A percentile compares a stretch with the other conserved stretches of the same genome.
Conservation (phyloP, 2,329 filamentous ascomycete genomes). For the Fusarium liriodendri region DNA sequence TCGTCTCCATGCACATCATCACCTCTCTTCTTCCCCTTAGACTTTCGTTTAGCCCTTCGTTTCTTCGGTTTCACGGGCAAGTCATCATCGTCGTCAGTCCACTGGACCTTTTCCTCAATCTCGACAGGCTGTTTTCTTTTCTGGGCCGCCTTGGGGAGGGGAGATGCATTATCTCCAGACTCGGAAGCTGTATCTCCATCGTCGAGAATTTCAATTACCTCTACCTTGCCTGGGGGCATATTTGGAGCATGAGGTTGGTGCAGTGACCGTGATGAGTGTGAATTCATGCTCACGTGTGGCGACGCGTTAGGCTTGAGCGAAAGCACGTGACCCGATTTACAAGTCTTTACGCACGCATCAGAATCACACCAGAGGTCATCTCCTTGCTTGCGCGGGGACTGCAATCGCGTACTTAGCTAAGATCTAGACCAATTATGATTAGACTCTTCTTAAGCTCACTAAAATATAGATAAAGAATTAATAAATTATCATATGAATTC, state of each 20-base stretch:
- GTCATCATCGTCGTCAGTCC: slow-evolving; percentile 70
- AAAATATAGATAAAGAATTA: too few species aligned
- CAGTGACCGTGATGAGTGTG: not conserved
- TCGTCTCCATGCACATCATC: slow-evolving; percentile 44
- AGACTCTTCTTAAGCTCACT: too few species aligned
- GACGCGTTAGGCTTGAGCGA: slow-evolving; percentile 34
- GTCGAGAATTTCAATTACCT: slow-evolving; percentile 45
- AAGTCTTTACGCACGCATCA: not conserved
- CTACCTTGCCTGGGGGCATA: slow-evolving; percentile 25
- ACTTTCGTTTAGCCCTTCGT: slow-evolving; percentile 44
- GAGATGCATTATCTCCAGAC: slow-evolving; percentile 17
- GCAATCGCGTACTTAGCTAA: too few species aligned
- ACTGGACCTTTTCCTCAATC: slow-evolving; percentile 59
- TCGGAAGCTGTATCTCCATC: slow-evolving; percentile 38
- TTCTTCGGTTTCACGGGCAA: slow-evolving; percentile 67
- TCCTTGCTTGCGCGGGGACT: too few species aligned
- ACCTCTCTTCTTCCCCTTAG: slow-evolving; percentile 43
- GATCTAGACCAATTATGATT: too few species aligned
- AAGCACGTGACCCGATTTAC: slow-evolving; percentile 37
- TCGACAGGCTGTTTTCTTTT: slow-evolving; percentile 54
- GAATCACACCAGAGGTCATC: not conserved
- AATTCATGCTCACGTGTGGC: slow-evolving; percentile 16
- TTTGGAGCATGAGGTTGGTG: not conserved
- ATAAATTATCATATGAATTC: too few species aligned
- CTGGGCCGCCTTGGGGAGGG: slow-evolving; percentile 14